Conservation (phyloP, 306 rosid species). For the Acacia crassicarpa region DNA sequence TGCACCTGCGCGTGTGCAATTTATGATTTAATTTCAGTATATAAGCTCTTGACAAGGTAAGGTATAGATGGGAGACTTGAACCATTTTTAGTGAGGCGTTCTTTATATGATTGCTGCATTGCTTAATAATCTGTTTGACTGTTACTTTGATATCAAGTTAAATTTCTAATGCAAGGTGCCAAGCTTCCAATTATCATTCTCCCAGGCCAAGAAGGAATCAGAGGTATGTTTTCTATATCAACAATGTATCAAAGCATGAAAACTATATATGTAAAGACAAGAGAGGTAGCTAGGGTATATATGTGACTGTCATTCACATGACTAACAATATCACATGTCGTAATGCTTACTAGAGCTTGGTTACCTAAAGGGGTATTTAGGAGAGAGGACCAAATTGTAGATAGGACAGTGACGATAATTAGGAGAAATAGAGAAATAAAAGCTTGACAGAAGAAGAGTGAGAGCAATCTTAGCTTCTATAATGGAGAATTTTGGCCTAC, state of each 20-base stretch:
- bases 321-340: not conserved
- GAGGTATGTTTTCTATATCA: not conserved
- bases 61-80: constrained; percentile 35
- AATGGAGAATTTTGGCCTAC: constrained; percentile 35
- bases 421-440: constrained; percentile 37
- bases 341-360: constrained; percentile 2
- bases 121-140: not conserved
- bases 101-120: constrained; percentile 2
- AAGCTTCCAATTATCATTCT: not conserved
- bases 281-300: not conserved
- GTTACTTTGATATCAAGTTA: not conserved
- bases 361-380: constrained; percentile 26
- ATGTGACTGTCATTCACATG: not conserved
- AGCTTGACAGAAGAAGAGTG: constrained; percentile 21
- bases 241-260: not conserved
- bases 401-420: constrained; percentile 34
- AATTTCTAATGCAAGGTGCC: not conserved
- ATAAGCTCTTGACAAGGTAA: constrained; percentile 33
- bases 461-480: constrained; percentile 23
- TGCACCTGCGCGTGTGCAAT: constrained; percentile 27
- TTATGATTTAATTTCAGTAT: constrained; percentile 35
- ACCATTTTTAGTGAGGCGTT: constrained; percentile 19
- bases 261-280: not conserved
- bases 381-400: constrained; percentile 13
- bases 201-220: not conserved